Conservation (phyloP, 148 eudicot genomes). For the Gaultheria prostrata region DNA sequence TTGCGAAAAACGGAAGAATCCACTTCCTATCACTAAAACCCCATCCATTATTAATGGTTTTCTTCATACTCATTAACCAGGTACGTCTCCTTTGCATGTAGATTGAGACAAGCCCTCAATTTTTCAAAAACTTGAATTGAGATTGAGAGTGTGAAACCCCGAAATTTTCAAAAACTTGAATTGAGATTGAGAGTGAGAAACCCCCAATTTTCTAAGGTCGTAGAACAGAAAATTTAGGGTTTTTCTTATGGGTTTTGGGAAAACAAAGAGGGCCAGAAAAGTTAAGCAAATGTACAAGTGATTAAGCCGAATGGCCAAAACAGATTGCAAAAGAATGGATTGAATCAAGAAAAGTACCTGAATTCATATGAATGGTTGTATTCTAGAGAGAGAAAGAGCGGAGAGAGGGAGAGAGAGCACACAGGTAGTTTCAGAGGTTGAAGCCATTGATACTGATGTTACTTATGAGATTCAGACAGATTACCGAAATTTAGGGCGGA, state of each 20-base stretch:
- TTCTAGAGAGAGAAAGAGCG: not conserved
- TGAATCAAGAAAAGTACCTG: not conserved
- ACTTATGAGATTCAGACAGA: not conserved
- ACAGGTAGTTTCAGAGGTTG: not conserved
- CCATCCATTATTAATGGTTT: slow-evolving; percentile 48
- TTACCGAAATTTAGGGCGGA: not conserved
- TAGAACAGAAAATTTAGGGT: not conserved
- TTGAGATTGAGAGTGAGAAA: not conserved
- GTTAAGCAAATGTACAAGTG: not conserved
- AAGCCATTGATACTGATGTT: not conserved
- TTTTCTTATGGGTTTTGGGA: not conserved
- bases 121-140: not conserved
- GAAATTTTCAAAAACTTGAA: not conserved
- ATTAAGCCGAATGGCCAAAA: not conserved
- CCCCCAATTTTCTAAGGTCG: not conserved
- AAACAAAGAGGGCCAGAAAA: not conserved
- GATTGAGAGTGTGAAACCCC: not conserved
- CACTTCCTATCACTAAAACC: slow-evolving; percentile 72
- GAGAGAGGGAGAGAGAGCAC: not conserved
- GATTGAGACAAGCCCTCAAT: not conserved
- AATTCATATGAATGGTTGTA: not conserved
- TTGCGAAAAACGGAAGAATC: slow-evolving; percentile 71
- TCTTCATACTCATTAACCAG: slow-evolving; percentile 52
- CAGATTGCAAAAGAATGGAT: not conserved
- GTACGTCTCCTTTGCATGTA: not conserved